Percentiles rank a stretch among this genome's conserved stretches.
Conservation (phyloP, 371 early-diverging fungal genomes). For the Zancudomyces culisetae region DNA sequence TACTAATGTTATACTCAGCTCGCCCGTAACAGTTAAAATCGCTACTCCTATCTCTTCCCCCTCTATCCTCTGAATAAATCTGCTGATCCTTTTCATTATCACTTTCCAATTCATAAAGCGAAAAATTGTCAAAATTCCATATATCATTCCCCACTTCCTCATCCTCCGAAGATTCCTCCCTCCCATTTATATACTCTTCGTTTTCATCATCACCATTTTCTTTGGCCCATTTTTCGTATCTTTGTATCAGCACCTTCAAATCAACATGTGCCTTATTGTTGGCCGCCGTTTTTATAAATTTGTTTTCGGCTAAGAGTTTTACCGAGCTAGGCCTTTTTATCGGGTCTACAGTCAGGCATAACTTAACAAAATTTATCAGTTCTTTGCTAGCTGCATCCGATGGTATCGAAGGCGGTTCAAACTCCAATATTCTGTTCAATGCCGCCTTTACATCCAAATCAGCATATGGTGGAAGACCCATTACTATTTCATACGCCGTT, state of each 20-base stretch:
- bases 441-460: constrained; percentile 83
- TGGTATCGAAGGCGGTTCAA: constrained; percentile 20
- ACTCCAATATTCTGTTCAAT: constrained; percentile 61
- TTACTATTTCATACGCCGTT: constrained; percentile 88
- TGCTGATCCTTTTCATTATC: constrained; percentile 17
- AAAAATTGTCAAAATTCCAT: constrained; percentile 26
- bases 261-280: constrained; percentile 21
- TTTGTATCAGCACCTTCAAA: constrained; percentile 15
- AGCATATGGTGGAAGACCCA: constrained; percentile 85
- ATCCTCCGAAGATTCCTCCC: constrained; percentile 19
- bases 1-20: too few species aligned
- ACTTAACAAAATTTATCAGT: constrained; percentile 73
- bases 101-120: constrained; percentile 15
- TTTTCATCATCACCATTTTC: constrained; percentile 7
- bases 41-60: too few species aligned
- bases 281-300: constrained; percentile 43
- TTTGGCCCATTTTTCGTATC: constrained; percentile 17
- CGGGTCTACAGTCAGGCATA: constrained; percentile 74
- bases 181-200: constrained; percentile 10
- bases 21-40: too few species aligned
- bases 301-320: constrained; percentile 27
- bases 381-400: constrained; percentile 34
- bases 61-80: too few species aligned
- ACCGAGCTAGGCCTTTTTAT: constrained; percentile 32
- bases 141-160: constrained; percentile 18